Evolutionary conservation across 495 filamentous ascomycete genomes (phyloP), one percentile per base, ranked within the genome.

Genomic region (Rhizodiscina lignyota): DNA sequence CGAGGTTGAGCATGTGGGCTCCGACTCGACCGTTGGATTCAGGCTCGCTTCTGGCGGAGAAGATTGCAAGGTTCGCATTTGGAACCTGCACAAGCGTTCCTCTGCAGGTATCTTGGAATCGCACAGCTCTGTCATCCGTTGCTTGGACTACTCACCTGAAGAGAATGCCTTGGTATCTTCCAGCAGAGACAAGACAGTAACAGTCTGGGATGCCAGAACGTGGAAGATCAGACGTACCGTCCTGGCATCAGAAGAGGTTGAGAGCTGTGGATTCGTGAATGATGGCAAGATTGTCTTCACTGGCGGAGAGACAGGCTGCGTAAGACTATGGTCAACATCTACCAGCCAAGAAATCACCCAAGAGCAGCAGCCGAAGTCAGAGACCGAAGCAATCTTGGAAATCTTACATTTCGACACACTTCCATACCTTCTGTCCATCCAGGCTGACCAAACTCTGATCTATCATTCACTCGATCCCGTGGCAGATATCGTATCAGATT

Each of bases 181-280:
- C n/a, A 76, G 83, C 49, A 67, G 89, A 58, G 89, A 99, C 61
- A 89, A 92, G 56, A 94, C 91, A 0, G 72, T 85, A 24, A 89
- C 87, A 34, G 55, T 92, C 40, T 94, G 85, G 84, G 82, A 92
- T 61, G 67, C 78, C 13, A 68, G 59, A 34, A 81, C 68, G 11
- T 96, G 86, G 84, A 86, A 84, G 48, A 55, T 66, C n/a, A 73
- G 76, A 30, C 79, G 72, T 24, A 78, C 91, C 1, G 77, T 93
- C 34, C 78, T 87, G 4, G 74, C 85, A 11, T 63, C 91, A 18
- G 89, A 99, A 52, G 70, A 72, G 30, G 64, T 96, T 13, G 89
- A 99, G 55, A 70, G 74, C 10, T 80, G 73, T 2, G 79, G 80
- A 0, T 94, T 96, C 52, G 50, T 93, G 16, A 62, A 64, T 18